phyloP scores from a whole-genome alignment of 2,329 filamentous ascomycete genomes.

The Tolypocladium sp. region DNA sequence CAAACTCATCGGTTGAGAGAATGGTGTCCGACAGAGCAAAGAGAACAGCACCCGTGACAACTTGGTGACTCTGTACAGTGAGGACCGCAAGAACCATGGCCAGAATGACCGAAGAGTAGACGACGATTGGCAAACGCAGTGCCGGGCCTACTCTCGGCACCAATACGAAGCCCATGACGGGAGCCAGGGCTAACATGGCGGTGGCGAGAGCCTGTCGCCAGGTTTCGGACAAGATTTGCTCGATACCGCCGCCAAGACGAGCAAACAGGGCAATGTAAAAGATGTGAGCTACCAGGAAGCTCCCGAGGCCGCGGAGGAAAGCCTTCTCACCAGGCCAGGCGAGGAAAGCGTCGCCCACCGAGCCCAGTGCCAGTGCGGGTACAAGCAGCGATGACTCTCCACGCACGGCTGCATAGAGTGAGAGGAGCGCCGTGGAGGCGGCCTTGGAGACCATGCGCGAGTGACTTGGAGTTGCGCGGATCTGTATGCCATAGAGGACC shows the following conservation, averaged over 20 bases:
- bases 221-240: conserved; percentile 2
- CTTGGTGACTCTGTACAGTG: conserved; percentile 11
- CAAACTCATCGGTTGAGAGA: conserved; percentile 21
- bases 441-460: conserved; percentile 21
- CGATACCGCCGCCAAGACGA: conserved; percentile 3
- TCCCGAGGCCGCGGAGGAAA: conserved; percentile 21
- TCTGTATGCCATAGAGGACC: conserved; percentile 9
- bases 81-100: conserved; percentile 21
- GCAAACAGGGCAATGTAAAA: conserved; percentile 21
- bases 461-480: conserved; percentile 12
- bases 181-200: conserved; percentile 12
- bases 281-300: conserved; percentile 23
- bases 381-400: conserved; percentile 11
- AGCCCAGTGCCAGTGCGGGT: conserved; percentile 18
- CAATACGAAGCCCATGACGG: conserved; percentile 15
- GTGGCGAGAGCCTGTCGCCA: conserved; percentile 9
- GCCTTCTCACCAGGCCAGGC: conserved; percentile 21
- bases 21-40: conserved; percentile 24
- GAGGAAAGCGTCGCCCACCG: conserved; percentile 25
- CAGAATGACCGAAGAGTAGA: conserved; percentile 21
- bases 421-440: conserved; percentile 19
- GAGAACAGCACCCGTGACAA: conserved; percentile 18
- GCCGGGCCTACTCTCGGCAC: conserved; percentile 13
- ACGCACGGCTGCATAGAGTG: conserved; percentile 8
- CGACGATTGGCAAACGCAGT: conserved; percentile 18